Evolutionary conservation across 208 protist species (phyloP).

Genomic region (Porcisia deanei): DNA sequence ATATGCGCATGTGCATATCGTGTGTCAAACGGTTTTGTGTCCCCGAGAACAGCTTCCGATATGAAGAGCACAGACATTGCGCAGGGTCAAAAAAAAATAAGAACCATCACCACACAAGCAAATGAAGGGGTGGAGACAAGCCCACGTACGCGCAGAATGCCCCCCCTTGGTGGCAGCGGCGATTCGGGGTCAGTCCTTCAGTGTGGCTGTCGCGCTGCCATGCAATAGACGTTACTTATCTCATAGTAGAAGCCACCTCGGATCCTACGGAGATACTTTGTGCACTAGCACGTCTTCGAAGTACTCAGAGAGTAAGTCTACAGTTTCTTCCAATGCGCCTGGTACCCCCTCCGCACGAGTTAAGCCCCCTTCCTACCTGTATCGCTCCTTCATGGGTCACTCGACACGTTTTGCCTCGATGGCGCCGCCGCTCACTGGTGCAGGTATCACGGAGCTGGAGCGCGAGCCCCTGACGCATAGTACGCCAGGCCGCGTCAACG

Average conservation of each 20-base stretch:
- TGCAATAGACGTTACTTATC: background rate
- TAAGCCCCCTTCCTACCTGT: slow-evolving; percentile 31
- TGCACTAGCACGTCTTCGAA: background rate
- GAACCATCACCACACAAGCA: background rate
- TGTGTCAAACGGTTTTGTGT: background rate
- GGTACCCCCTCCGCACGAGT: background rate
- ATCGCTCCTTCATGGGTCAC: slow-evolving; percentile 65
- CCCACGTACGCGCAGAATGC: no score
- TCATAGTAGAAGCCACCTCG: background rate
- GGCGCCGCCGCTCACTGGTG: slow-evolving; percentile 19
- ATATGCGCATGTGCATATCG: background rate
- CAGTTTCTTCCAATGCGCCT: background rate
- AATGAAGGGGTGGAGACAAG: background rate
- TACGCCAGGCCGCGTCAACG: slow-evolving; percentile 56
- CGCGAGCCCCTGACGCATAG: slow-evolving; percentile 58
- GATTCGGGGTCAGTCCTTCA: background rate
- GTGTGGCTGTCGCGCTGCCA: background rate
- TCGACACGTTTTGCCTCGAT: slow-evolving; percentile 55
- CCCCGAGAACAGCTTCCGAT: background rate
- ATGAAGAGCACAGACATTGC: background rate
- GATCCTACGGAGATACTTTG: background rate
- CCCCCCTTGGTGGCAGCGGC: background rate
- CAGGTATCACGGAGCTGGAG: slow-evolving; percentile 51
- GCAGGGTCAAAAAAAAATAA: background rate
- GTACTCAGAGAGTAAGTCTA: background rate